These are phyloP conservation scores for Tillandsia leiboldiana DNA, from an alignment of 176 grass and related monocot genomes.

Conservation along the genomic window DNA sequence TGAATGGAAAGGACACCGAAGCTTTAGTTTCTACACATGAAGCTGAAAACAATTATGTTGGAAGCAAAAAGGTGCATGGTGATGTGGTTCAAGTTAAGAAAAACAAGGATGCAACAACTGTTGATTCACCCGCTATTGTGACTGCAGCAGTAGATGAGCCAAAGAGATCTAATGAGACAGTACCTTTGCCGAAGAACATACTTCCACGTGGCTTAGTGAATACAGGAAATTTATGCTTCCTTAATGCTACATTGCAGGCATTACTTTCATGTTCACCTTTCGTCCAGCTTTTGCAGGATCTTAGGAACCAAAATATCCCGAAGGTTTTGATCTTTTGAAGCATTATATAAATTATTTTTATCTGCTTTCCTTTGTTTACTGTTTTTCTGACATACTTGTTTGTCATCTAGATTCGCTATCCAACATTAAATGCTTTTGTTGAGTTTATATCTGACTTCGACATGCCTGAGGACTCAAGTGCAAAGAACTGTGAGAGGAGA, in stretches of 20 bases:
- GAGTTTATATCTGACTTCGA: slow-evolving; percentile 76
- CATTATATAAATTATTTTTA: slow-evolving; percentile 10
- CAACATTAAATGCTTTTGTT: slow-evolving; percentile 72
- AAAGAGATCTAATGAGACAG: slow-evolving; percentile 29
- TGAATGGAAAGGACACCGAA: slow-evolving; percentile 20
- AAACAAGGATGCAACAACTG: slow-evolving; percentile 23
- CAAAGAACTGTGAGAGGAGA: slow-evolving; percentile 47
- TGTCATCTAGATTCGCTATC: slow-evolving; percentile 53
- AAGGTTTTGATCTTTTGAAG: slow-evolving; percentile 35
- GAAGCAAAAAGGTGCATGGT: slow-evolving; percentile 14
- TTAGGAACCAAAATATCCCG: slow-evolving; percentile 49
- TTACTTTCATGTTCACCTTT: slow-evolving; percentile 79
- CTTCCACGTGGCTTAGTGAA: slow-evolving; percentile 83
- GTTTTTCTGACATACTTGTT: slow-evolving; percentile 9
- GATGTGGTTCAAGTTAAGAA: slow-evolving; percentile 26
- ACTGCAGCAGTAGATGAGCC: slow-evolving; percentile 25
- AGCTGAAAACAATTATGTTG: slow-evolving; percentile 7
- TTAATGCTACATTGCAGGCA: slow-evolving; percentile 90
- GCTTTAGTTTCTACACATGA: slow-evolving; percentile 13
- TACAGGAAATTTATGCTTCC: slow-evolving; percentile 88
- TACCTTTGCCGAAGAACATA: slow-evolving; percentile 29
- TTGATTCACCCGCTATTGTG: slow-evolving; percentile 20
- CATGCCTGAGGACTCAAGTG: slow-evolving; percentile 42
- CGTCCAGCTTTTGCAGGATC: slow-evolving; percentile 55
- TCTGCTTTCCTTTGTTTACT: background rate